Percentiles rank a stretch among this genome's conserved stretches.
These are phyloP conservation scores for Scolecobasidium constrictum DNA, from an alignment of 2,329 filamentous ascomycete genomes.

Conservation along the genomic window DNA sequence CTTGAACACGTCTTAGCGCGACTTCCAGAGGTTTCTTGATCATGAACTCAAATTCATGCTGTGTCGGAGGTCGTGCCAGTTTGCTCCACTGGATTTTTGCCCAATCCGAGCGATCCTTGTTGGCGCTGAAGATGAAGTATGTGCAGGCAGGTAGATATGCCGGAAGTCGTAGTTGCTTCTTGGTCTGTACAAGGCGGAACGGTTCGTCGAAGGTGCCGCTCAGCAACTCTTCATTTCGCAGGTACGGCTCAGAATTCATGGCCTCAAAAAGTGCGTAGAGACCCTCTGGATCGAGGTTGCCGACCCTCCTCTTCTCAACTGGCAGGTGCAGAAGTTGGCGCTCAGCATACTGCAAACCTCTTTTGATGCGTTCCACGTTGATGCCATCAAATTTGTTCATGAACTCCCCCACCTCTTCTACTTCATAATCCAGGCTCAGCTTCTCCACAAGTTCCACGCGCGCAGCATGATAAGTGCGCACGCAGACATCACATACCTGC, in stretches of 20 bases:
- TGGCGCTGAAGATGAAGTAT: slow-evolving; percentile 69
- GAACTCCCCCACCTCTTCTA: slow-evolving; percentile 33
- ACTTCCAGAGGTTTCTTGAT: slow-evolving; percentile 62
- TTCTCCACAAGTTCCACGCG: slow-evolving; percentile 27
- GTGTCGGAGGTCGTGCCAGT: slow-evolving; percentile 51
- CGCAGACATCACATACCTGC: slow-evolving; percentile 37
- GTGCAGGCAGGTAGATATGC: slow-evolving; percentile 73
- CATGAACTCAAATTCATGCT: slow-evolving; percentile 77
- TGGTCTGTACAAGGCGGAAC: slow-evolving; percentile 69
- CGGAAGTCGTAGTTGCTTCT: slow-evolving; percentile 65
- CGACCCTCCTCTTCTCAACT: slow-evolving; percentile 22
- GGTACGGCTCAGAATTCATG: slow-evolving; percentile 71
- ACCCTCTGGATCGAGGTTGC: slow-evolving; percentile 34
- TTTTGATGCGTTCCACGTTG: slow-evolving; percentile 32
- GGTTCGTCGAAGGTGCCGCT: slow-evolving; percentile 64
- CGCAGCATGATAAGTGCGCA: slow-evolving; percentile 36
- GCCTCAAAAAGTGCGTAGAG: slow-evolving; percentile 80
- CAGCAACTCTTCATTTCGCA: slow-evolving; percentile 46
- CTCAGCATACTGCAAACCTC: slow-evolving; percentile 30
- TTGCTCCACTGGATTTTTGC: slow-evolving; percentile 58
- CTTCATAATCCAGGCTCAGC: slow-evolving; percentile 32
- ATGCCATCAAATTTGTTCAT: slow-evolving; percentile 33
- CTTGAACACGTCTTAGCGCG: slow-evolving; percentile 53
- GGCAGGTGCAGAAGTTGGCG: slow-evolving; percentile 31
- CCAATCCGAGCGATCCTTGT: slow-evolving; percentile 54